Percentiles rank a stretch among this genome's conserved stretches.
phyloP scores from a whole-genome alignment of 176 grass and related monocot genomes.

The Carex scoparia region DNA sequence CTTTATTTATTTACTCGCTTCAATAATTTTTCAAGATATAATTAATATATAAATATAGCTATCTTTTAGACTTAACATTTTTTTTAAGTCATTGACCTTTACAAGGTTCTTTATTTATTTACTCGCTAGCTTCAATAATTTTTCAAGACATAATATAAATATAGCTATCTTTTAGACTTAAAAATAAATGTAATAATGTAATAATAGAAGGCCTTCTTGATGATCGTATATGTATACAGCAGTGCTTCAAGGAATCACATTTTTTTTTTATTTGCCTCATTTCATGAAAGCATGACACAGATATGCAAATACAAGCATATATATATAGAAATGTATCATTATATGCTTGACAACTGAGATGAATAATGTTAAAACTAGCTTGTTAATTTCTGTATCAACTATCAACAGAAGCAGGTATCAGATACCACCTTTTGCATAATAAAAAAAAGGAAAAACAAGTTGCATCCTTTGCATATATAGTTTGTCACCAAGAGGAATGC shows the following conservation, averaged over 20 bases:
- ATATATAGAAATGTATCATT: neutral
- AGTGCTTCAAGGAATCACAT: neutral
- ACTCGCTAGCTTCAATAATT: neutral
- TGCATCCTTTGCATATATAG: neutral
- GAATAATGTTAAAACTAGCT: neutral
- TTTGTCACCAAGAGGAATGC: neutral
- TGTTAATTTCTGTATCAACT: neutral
- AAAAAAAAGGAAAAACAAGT: neutral
- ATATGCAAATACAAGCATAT: neutral
- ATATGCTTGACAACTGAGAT: neutral
- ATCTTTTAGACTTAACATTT: neutral
- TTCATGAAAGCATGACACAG: neutral
- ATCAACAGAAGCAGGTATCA: neutral
- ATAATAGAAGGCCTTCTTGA: neutral
- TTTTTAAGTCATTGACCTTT: conserved; percentile 41
- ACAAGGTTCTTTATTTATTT: conserved; percentile 30
- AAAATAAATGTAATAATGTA: neutral
- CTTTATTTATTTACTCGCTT: neutral
- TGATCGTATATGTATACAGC: neutral
- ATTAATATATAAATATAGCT: neutral
- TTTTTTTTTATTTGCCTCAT: neutral
- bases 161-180: neutral
- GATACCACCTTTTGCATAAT: neutral
- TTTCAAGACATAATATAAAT: neutral
- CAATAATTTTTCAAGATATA: neutral